These are phyloP conservation scores for Sarocladiaceae sp. DNA, from an alignment of 2,329 filamentous ascomycete genomes.

Conservation along the genomic window DNA sequence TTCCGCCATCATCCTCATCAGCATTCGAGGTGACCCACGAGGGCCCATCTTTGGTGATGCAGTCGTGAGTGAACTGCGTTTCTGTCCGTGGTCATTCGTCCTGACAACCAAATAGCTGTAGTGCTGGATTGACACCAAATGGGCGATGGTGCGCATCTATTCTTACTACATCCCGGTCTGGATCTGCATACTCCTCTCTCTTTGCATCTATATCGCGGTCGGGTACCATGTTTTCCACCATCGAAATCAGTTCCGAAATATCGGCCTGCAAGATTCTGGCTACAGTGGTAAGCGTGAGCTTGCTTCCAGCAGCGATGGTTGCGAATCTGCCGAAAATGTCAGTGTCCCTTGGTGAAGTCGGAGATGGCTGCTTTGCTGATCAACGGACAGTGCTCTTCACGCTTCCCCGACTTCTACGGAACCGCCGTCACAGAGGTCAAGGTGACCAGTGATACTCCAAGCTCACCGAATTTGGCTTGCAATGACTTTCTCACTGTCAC, in stretches of 20 bases:
- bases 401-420: conserved; percentile 30
- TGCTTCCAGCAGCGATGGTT: conserved; percentile 20
- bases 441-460: conserved; percentile 26
- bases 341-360: not conserved
- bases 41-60: conserved; percentile 48
- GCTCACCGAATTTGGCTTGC: not conserved
- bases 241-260: conserved; percentile 47
- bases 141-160: conserved; percentile 50
- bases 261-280: conserved; percentile 23
- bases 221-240: conserved; percentile 54
- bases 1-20: conserved; percentile 59
- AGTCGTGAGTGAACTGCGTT: conserved; percentile 33
- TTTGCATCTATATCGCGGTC: conserved; percentile 49
- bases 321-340: conserved; percentile 23
- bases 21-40: conserved; percentile 36
- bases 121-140: conserved; percentile 53
- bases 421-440: conserved; percentile 46
- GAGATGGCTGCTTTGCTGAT: conserved; percentile 13
- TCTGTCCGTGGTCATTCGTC: not conserved
- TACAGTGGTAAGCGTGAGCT: conserved; percentile 17
- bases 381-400: not conserved
- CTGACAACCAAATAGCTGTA: conserved; percentile 38
- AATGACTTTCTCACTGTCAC: conserved; percentile 2
- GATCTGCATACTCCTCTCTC: conserved; percentile 49
- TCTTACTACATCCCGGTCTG: conserved; percentile 57